Conservation (phyloP, 2,329 filamentous ascomycete species). For the Fusarium sp. region DNA sequence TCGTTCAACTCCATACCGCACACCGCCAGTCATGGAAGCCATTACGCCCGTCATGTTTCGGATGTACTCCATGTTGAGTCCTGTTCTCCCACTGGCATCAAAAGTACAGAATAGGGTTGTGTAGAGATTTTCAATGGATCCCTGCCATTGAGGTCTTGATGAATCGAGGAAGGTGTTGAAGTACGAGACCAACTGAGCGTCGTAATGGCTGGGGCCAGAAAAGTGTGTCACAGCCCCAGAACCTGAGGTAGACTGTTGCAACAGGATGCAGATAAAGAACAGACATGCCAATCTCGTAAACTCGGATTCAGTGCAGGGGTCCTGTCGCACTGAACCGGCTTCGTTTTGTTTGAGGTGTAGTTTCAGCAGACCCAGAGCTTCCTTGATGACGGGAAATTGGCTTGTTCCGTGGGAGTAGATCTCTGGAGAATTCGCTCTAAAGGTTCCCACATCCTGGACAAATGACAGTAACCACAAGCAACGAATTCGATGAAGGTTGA, state of each 20-base stretch:
- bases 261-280: background rate
- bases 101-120: background rate
- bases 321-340: background rate
- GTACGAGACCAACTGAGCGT: background rate
- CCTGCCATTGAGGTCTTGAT: background rate
- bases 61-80: background rate
- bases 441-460: conserved; percentile 5
- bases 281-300: background rate
- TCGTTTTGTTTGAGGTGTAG: background rate
- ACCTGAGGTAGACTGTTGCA: background rate
- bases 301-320: background rate
- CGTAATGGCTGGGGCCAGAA: background rate
- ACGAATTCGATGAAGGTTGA: background rate
- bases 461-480: conserved; percentile 6
- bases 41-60: background rate
- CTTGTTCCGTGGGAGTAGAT: background rate
- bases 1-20: background rate
- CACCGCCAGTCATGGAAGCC: background rate
- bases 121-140: background rate
- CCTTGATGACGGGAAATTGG: background rate
- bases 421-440: background rate
- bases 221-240: background rate
- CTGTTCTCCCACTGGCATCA: background rate
- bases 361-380: conserved; percentile 4
- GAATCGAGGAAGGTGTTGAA: conserved; percentile 3